These are phyloP conservation scores for Solanum chaucha DNA, from an alignment of 257 asterid species.

Conservation along the genomic window DNA sequence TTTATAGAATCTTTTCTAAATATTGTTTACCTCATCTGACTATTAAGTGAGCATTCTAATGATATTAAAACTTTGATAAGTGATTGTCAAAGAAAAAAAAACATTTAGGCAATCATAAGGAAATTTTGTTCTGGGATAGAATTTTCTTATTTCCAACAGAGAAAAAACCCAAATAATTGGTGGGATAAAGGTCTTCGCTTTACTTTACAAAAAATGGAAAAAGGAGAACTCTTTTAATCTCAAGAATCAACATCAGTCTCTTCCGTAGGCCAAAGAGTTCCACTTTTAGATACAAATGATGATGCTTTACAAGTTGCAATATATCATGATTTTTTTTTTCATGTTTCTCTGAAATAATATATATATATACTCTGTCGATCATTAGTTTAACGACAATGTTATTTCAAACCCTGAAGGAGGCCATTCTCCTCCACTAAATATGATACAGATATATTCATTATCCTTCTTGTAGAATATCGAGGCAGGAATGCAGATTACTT, in stretches of 20 bases:
- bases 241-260: not conserved
- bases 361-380: not conserved
- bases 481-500: constrained; percentile 14
- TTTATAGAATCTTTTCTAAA: not conserved
- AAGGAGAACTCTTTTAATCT: not conserved
- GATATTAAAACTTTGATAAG: not conserved
- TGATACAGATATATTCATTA: not conserved
- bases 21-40: not conserved
- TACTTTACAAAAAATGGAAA: not conserved
- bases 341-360: not conserved
- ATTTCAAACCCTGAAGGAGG: not conserved
- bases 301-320: constrained; percentile 2
- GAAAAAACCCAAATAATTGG: not conserved
- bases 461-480: not conserved
- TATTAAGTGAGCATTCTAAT: not conserved
- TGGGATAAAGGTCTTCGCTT: not conserved
- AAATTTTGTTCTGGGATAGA: not conserved
- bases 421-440: not conserved
- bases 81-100: not conserved
- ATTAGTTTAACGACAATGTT: not conserved
- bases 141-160: not conserved
- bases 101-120: not conserved
- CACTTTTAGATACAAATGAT: not conserved
- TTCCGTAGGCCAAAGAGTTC: not conserved
- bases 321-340: not conserved